Evolutionary conservation across 2,329 filamentous ascomycete genomes (phyloP).

Genomic region (Keithomyces neogunnii): DNA sequence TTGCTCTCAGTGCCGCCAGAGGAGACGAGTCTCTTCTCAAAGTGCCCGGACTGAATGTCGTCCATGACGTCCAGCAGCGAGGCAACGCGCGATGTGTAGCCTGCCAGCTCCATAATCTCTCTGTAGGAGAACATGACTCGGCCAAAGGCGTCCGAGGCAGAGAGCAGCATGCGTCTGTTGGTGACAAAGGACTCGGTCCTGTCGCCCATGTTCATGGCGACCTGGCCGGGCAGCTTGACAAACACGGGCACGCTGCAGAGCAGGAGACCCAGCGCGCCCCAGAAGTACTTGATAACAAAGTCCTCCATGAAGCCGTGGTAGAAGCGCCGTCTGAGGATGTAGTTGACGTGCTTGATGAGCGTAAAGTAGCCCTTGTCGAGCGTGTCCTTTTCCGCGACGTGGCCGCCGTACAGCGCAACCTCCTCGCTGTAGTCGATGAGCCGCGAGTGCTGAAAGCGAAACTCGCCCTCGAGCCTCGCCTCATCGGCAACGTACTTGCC

Average conservation of each 20-base stretch:
- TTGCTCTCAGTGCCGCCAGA: conserved; percentile 77
- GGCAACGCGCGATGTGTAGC: conserved; percentile 88
- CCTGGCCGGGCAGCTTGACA: conserved; percentile 74
- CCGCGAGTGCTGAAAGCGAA: conserved; percentile 87
- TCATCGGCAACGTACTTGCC: conserved; percentile 97
- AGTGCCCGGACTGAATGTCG: conserved; percentile 81
- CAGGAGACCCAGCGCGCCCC: conserved; percentile 85
- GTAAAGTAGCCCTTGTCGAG: conserved; percentile 98
- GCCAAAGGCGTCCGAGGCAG: conserved; percentile 90
- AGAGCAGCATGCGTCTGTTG: conserved; percentile 83
- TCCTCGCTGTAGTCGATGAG: conserved; percentile 96
- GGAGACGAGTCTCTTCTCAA: conserved; percentile 93
- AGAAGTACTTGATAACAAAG: conserved; percentile 99
- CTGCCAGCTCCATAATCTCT: conserved; percentile 90
- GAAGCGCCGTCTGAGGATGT: conserved; percentile 80
- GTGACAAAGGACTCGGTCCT: conserved; percentile 77
- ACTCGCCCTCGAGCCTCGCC: conserved; percentile 88
- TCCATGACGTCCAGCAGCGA: conserved; percentile 89
- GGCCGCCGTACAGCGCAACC: conserved; percentile 82
- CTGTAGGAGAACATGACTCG: conserved; percentile 97
- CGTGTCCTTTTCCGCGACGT: conserved; percentile 91
- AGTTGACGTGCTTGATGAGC: conserved; percentile 96
- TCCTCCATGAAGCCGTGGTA: conserved; percentile 99
- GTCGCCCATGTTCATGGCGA: conserved; percentile 59
- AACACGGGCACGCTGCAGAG: conserved; percentile 95